Conservation (phyloP, 805 yeast species). For the Wickerhamiella allomyrinae region DNA sequence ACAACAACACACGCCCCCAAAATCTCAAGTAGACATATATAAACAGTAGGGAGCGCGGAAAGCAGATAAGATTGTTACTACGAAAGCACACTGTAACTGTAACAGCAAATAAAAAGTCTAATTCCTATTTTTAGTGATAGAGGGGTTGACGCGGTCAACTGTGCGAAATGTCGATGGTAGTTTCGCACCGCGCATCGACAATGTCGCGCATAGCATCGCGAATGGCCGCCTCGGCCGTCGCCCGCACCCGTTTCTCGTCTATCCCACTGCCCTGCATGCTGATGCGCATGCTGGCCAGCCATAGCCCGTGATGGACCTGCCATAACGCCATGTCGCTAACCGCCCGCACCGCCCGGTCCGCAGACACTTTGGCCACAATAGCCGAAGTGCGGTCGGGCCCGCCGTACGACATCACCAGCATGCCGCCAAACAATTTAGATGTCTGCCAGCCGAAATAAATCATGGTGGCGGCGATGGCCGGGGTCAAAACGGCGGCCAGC, state of each 20-base stretch:
- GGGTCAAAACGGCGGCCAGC: conserved; percentile 26
- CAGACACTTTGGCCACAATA: conserved; percentile 17
- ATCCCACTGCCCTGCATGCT: conserved; percentile 22
- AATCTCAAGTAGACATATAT: no score
- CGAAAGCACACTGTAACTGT: conserved; percentile 21
- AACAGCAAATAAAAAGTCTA: not conserved
- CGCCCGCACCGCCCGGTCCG: conserved; percentile 19
- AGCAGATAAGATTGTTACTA: no score
- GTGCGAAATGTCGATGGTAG: conserved; percentile 24
- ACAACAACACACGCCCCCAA: not conserved
- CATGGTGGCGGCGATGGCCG: conserved; percentile 28
- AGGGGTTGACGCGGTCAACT: conserved; percentile 7
- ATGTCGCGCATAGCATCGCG: conserved; percentile 18
- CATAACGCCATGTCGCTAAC: conserved; percentile 26
- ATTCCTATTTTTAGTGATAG: not conserved
- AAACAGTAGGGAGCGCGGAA: no score
- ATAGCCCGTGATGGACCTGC: conserved; percentile 32
- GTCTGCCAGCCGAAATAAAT: conserved; percentile 28
- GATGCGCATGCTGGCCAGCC: conserved; percentile 27
- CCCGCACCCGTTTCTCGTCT: conserved; percentile 24
- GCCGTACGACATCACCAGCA: conserved; percentile 31
- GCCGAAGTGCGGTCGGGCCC: conserved; percentile 24
- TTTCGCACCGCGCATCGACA: conserved; percentile 25
- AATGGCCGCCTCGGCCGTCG: conserved; percentile 18
- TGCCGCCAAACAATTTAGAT: conserved; percentile 29